Evolutionary conservation across 768 basidiomycete species (phyloP).

Genomic region (Stropharia rugosoannulata): DNA sequence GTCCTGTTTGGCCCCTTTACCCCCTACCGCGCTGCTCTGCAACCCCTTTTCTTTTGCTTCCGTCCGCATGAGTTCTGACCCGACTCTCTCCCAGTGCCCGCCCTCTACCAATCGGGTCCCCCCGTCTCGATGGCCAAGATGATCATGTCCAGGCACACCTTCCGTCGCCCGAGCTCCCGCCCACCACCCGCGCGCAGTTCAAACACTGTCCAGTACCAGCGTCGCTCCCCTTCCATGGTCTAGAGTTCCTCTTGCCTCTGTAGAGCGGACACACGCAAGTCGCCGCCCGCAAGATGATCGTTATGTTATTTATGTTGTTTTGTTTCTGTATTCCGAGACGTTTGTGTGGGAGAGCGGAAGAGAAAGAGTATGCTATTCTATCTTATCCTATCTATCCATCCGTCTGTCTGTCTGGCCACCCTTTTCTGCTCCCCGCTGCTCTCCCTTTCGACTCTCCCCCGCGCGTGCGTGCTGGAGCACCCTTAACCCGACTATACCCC

Average conservation of each 20-base stretch:
- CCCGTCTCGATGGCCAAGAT: conserved; percentile 38
- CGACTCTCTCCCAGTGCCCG: conserved; percentile 21
- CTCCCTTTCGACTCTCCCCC: no score
- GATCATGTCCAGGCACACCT: conserved; percentile 38
- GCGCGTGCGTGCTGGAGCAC: no score
- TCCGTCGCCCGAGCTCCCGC: conserved; percentile 27
- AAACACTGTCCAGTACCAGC: conserved; percentile 24
- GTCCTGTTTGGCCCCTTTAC: neutral
- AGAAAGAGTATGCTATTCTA: no score
- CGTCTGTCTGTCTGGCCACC: no score
- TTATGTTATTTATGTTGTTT: no score
- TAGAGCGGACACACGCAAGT: no score
- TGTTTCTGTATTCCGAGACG: no score
- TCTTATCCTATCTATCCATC: no score
- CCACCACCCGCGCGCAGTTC: conserved; percentile 27
- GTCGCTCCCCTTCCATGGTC: conserved; percentile 24
- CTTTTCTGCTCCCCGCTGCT: no score
- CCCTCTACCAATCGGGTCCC: conserved; percentile 29
- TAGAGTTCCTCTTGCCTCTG: conserved; percentile 1
- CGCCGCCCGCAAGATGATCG: no score
- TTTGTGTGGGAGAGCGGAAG: no score
- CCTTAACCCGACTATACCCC: no score
- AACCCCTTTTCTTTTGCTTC: neutral
- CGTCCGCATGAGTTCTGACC: neutral
- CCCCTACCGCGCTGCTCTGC: neutral